These are phyloP conservation scores for Puccinia sorghi DNA, from an alignment of 1,284 basidiomycete species.

Conservation along the genomic window DNA sequence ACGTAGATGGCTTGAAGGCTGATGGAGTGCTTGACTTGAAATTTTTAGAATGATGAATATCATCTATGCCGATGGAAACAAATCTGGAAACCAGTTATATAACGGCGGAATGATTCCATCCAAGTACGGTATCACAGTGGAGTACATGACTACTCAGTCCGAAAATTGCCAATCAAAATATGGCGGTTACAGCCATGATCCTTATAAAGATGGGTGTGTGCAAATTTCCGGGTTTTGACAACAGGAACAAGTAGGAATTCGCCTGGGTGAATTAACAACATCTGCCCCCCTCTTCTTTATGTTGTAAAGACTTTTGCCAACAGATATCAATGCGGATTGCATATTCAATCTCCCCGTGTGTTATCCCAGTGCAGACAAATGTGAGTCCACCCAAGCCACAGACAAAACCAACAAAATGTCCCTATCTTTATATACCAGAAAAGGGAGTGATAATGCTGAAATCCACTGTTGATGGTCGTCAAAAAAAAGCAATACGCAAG, in stretches of 20 bases:
- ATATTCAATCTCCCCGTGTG: slow-evolving; percentile 40
- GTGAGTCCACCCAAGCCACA: too few relatives aligned
- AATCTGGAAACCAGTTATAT: slow-evolving; percentile 24
- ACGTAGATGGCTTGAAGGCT: not conserved
- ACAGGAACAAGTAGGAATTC: too few relatives aligned
- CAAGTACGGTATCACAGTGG: slow-evolving; percentile 34
- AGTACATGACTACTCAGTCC: slow-evolving; percentile 41
- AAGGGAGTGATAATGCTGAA: not conserved
- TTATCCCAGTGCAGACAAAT: slow-evolving; percentile 8
- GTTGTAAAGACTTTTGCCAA: slow-evolving; percentile 9
- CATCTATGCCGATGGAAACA: slow-evolving; percentile 14
- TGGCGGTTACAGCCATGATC: slow-evolving; percentile 36
- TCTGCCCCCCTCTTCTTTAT: not conserved
- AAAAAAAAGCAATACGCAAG: slow-evolving; percentile 1
- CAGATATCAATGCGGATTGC: slow-evolving; percentile 33
- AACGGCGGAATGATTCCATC: slow-evolving; percentile 7
- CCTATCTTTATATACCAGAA: not conserved
- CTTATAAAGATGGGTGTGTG: slow-evolving; percentile 30
- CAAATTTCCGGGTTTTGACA: too few relatives aligned
- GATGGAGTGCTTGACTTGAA: not conserved
- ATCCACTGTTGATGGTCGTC: not conserved
- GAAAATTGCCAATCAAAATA: slow-evolving; percentile 29
- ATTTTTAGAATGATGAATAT: slow-evolving; percentile 14
- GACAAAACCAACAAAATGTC: too few relatives aligned
- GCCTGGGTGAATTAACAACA: not conserved